Base-by-base conservation (phyloP, 768 basidiomycete genomes). In the Pleurotus tuber-regium region DNA sequence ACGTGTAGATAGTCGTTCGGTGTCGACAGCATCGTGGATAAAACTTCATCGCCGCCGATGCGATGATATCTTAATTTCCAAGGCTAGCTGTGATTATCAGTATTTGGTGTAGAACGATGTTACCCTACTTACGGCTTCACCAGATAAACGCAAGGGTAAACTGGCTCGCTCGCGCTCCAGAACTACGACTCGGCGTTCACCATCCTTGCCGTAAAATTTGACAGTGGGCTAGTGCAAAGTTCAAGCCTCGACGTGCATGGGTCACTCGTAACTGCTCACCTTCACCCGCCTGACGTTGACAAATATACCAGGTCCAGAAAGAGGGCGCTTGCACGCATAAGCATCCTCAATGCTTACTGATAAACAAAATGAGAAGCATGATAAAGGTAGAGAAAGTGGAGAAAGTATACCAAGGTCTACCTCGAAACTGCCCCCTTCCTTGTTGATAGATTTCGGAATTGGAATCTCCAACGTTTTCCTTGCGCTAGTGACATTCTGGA, bases 321-420 rank as follows among this genome's bases (percentile, higher is more conserved):
- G 69, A 6, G 83, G 62, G 21, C 90, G 79, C 60, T 84, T 87
- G 70, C 97, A 98, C 24, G 88, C 87, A 61, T 92, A 91, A 3
- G 82, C 82, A 70, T 98, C 97, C 63, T 89, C 86, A 23, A 98
- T 83, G 59, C 82, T 89, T 49, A 90, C 86, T 86, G n/a, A n/a
- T n/a, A 68, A 31, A 52, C n/a, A n/a, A 28, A 52, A 60, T 55
- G 38, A 56, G 50, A 16, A 36, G 42, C n/a, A 16, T 7, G 30
- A 25, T 6, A 48, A 18, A 53, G 33, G 8, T 47, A 6, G 16
- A 28, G 28, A 18, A 10, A 11, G 23, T 28, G 9, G 21, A 25
- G 36, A 18, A 36, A 21, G 12, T 64, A 55, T 59, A 90, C 90
- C 76, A 41, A 93, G 70, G 57, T 88, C 86, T 43, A 96, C 80